Evolutionary conservation across 495 filamentous ascomycete genomes (phyloP), one percentile per base, ranked within the genome.

Genomic region (Aspergillus cristatus): DNA sequence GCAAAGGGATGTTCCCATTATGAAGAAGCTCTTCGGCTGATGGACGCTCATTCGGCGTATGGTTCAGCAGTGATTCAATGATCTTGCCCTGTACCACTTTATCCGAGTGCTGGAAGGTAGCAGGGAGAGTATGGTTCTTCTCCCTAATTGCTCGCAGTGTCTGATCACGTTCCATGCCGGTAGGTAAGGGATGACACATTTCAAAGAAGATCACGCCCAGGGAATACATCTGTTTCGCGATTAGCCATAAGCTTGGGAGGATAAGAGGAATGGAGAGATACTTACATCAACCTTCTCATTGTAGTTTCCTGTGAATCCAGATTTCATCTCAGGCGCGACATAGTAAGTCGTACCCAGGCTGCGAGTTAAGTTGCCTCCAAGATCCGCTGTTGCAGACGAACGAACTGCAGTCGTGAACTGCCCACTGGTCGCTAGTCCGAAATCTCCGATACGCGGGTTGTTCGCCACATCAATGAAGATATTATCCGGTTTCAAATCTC

Each of bases 401-500:
- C 63, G 62, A 22, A 65, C 67, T 17, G 72, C 74, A 3, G 67
- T 68, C 8, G 60, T 63, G 30, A 84, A 79, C 41, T 93, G 87
- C 1, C 86, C 85, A 46, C 78, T 89, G 2, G 88, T 96, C 26
- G 91, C 91, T 25, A 98, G 70, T 4, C 91, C 91, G 58, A 98
- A 97, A 54, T 98, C 91, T 35, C 91, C 91, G 42, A 98, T 96
- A 39, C 88, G 84, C 8, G 93, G 86, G 50, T 94, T 90, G 31
- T 84, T 84, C 2, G 81, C 72, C 24, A 81, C 74, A 50, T 97
- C 93, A 47, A 97, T 91, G 61, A 98, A 98, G 33, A 98, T 78
- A 45, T 98, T 98, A 50, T 98, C 93, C 0, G 91, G 91, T 52
- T 97, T 97, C n/a, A 98, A 70, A 56, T 98, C 91, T 1, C 91